These are phyloP conservation scores for Pueraria montana DNA, from an alignment of 306 rosid genomes.

Conservation along the genomic window DNA sequence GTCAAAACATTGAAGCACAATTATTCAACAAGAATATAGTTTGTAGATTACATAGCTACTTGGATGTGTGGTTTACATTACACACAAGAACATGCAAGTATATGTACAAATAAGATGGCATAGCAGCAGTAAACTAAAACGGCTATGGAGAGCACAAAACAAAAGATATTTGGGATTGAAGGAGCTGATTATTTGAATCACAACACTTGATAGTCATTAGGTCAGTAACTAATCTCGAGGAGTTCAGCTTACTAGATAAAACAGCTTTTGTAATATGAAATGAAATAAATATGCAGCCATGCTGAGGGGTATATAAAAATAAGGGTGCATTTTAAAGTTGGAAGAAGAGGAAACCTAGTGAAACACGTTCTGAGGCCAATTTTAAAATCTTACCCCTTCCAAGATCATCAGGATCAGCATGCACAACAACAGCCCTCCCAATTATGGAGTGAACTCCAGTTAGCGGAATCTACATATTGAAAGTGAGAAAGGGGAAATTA, in stretches of 20 bases:
- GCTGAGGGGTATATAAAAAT: conserved; percentile 1
- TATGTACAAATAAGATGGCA: no score
- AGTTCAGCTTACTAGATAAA: neutral
- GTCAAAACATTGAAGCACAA: neutral
- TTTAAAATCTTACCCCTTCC: conserved; percentile 63
- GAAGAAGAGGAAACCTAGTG: conserved; percentile 14
- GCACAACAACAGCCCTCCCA: conserved; percentile 78
- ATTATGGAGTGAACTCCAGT: conserved; percentile 72
- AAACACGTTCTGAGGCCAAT: conserved; percentile 31
- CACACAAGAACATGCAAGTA: no score
- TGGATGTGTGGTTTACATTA: no score
- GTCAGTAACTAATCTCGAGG: no score
- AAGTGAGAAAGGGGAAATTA: conserved; percentile 3
- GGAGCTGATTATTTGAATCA: no score
- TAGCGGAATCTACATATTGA: conserved; percentile 62
- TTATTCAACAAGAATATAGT: neutral
- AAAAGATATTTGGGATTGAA: no score
- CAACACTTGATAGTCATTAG: no score
- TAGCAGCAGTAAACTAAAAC: no score
- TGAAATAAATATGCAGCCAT: neutral
- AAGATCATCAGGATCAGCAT: conserved; percentile 85
- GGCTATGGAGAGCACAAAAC: no score
- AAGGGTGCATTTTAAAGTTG: neutral
- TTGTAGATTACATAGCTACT: no score
- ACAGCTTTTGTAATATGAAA: neutral